Base-by-base conservation (phyloP, 2,329 filamentous ascomycete species). In the Harringtonia lauricola region DNA sequence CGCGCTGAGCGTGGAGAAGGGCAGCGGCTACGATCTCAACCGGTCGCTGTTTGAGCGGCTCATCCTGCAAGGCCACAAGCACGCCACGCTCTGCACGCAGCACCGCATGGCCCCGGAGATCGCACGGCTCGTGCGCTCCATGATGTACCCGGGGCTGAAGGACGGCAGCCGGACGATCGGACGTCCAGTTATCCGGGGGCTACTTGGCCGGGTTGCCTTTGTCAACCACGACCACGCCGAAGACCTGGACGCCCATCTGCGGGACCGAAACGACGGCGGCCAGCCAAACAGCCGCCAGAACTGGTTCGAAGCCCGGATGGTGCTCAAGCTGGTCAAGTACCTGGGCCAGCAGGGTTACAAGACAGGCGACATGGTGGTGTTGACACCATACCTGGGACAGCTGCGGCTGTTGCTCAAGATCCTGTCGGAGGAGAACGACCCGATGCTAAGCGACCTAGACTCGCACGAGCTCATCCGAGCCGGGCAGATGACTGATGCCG, bases 301-400 rank as follows among this genome's bases (percentile, higher is more conserved):
- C 48, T 17, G 36, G 0, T 83, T 78, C 39, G 84, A 88, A 53
- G 82, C 68, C 0, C 57, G 76, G 0, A 81, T 88, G 70, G 70
- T 83, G 0, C 55, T 86, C 18, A 76, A 71, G 49, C 71, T 70
- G 40, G 74, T 88, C 2, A 71, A 68, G 7, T 86, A 86, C 50
- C 60, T 89, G 0, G 76, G 65, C 0, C 83, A 86, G 47, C 83
- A 89, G 50, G 81, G 81, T 0, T 88, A 87, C 52, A 67, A 69
- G 4, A 77, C 78, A 0, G 65, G 76, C 4, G 62, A 83, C 2
- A 64, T 87, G 12, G 82, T 86, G 0, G 64, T 89, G 0, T 57
- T 88, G 1, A 85, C 81, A 0, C 83, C 84, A 0, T 88, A 89
- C 51, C 64, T 87, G 0, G 83, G 81, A 0, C 83, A 87, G 50